Percentiles rank a stretch among this genome's conserved stretches.
These are phyloP conservation scores for Dactylis glomerata DNA, from an alignment of 176 grass and related monocot species.

Conservation along the genomic window DNA sequence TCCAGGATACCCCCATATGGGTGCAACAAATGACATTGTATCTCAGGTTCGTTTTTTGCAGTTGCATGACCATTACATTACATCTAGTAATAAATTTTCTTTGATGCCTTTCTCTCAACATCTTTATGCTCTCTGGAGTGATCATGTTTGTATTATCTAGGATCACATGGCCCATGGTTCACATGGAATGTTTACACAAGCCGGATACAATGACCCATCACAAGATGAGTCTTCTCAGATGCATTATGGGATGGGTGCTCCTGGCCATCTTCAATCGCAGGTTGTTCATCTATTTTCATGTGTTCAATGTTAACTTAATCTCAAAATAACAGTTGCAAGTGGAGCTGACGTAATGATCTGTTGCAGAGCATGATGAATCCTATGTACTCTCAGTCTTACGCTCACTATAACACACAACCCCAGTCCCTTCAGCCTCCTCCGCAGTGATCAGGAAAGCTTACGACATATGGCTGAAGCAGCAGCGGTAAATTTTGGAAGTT, in stretches of 20 bases:
- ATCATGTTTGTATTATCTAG: conserved; percentile 45
- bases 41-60: conserved; percentile 61
- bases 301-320: background rate
- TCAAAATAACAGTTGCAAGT: background rate
- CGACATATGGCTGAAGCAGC: conserved; percentile 59
- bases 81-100: background rate
- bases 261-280: conserved; percentile 88
- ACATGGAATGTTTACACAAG: conserved; percentile 94
- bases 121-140: background rate
- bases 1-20: conserved; percentile 82
- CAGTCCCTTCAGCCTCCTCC: conserved; percentile 80
- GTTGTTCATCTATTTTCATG: conserved; percentile 28
- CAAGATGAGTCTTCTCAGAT: conserved; percentile 93
- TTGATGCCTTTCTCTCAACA: background rate
- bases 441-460: conserved; percentile 53
- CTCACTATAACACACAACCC: conserved; percentile 90
- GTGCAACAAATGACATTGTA: conserved; percentile 66
- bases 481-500: conserved; percentile 46
- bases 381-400: conserved; percentile 82
- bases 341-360: conserved; percentile 10
- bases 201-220: conserved; percentile 76
- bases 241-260: conserved; percentile 65
- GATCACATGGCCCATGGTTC: conserved; percentile 90
- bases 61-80: background rate
- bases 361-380: conserved; percentile 86